Conservation (phyloP, 176 grass and related monocot genomes). For the Raddia guianensis region DNA sequence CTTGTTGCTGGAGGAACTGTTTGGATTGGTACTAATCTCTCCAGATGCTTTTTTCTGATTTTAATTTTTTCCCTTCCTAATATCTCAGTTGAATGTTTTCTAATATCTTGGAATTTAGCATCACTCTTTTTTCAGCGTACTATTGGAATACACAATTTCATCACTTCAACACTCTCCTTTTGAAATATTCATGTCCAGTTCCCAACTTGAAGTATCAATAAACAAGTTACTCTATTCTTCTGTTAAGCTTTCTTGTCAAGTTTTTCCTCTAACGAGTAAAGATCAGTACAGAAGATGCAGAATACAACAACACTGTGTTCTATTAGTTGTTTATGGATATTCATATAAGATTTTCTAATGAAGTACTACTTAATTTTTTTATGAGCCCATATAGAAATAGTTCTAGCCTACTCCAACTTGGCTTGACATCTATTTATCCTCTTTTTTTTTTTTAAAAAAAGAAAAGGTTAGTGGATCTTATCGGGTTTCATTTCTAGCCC, state of each 20-base stretch:
- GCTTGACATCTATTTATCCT: no score
- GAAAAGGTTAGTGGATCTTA: no score
- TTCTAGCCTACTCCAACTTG: neutral
- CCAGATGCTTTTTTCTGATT: neutral
- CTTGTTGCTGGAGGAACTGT: slow-evolving; percentile 93
- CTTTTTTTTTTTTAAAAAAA: no score
- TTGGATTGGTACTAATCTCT: slow-evolving; percentile 83
- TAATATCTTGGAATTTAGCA: neutral
- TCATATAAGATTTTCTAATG: neutral
- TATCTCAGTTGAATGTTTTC: slow-evolving; percentile 17
- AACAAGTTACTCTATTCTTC: neutral
- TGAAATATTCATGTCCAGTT: neutral
- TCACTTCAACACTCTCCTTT: neutral
- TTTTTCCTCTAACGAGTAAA: neutral
- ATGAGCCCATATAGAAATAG: neutral
- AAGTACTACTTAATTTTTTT: neutral
- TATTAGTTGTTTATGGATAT: neutral
- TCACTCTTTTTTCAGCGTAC: neutral
- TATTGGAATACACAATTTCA: neutral
- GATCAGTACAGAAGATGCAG: neutral
- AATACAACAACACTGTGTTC: neutral
- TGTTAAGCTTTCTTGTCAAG: neutral
- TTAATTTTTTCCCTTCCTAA: neutral
- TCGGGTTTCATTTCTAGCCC: no score
- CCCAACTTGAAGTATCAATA: neutral